Evolutionary conservation across 345 rosid species (phyloP).

Genomic region (Excoecaria agallocha): DNA sequence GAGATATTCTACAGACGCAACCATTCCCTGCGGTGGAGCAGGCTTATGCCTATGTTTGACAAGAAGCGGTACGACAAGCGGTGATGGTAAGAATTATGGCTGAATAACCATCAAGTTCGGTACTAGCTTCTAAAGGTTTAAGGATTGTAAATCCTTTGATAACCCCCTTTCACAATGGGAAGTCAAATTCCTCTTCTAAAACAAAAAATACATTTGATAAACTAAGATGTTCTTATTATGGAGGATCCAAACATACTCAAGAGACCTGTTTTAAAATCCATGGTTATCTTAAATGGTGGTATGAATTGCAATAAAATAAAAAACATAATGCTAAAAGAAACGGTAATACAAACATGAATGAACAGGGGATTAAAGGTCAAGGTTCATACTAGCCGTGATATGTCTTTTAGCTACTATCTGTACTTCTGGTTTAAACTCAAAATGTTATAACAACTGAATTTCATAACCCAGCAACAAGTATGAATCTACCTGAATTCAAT

Average conservation of each 20-base stretch:
- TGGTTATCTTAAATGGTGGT: background rate
- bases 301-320: too few species aligned
- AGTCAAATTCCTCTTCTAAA: background rate
- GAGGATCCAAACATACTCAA: background rate
- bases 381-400: too few species aligned
- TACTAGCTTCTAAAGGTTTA: too few species aligned
- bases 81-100: background rate
- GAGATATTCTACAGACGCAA: background rate
- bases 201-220: background rate
- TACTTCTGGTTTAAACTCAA: too few species aligned
- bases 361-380: too few species aligned
- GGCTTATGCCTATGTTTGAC: background rate
- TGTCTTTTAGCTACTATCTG: too few species aligned
- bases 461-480: too few species aligned
- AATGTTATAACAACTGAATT: too few species aligned
- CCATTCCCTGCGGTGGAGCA: background rate
- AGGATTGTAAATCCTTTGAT: background rate
- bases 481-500: too few species aligned
- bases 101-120: background rate
- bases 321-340: too few species aligned
- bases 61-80: background rate
- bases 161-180: background rate
- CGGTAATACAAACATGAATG: too few species aligned
- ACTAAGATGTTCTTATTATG: background rate
- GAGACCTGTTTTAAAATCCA: too few species aligned